Evolutionary conservation across 2,329 filamentous ascomycete species (phyloP), one percentile per base, ranked within the genome.

Genomic region (Stagonosporopsis chrysanthemi): DNA sequence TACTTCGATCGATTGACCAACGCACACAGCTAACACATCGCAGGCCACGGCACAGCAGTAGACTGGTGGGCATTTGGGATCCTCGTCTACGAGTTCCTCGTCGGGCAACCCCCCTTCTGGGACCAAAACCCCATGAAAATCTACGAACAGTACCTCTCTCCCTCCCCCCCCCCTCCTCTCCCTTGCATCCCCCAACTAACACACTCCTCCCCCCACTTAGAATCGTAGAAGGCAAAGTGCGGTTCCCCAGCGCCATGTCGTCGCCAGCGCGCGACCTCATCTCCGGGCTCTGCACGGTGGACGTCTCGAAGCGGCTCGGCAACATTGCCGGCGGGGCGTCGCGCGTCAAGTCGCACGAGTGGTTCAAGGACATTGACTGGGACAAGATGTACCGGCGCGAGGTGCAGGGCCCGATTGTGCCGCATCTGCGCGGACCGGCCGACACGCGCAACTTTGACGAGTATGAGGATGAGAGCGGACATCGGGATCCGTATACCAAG

Each of bases 21-120:
- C 11, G 23, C 6, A 28, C 23, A 15, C 14, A 2, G 11, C 41
- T 44, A 15, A 44, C 17, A 14, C 2, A 8, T n/a, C 2, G 7
- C 76, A 74, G 84, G 86, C 22, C 86, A 89, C 67, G 85, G 86
- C 50, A 83, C 84, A 43, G 90, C 90, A 14, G 90, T 94, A 33
- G 90, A 94, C 79, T 94, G 90, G 90, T 94, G 91, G 91, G 90
- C 91, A 0, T 82, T 95, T 65, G 91, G 91, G 24, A 92, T 94
- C 64, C 77, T 95, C 54, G 88, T 94, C 57, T 94, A 92, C 75
- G 91, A 95, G 72, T 94, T 94, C 71, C 79, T 94, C 45, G 92
- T 91, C 9, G 91, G 91, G 26, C 92, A 93, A 70, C 91, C 91
- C 14, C 91, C 91, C 0, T 95, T 94, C 72, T 95, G 90, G 90